A percentile compares a stretch with the other conserved stretches of the same genome.
These are phyloP conservation scores for Neofusicoccum kwambonambiense DNA, from an alignment of 2,329 filamentous ascomycete species.

Conservation along the genomic window DNA sequence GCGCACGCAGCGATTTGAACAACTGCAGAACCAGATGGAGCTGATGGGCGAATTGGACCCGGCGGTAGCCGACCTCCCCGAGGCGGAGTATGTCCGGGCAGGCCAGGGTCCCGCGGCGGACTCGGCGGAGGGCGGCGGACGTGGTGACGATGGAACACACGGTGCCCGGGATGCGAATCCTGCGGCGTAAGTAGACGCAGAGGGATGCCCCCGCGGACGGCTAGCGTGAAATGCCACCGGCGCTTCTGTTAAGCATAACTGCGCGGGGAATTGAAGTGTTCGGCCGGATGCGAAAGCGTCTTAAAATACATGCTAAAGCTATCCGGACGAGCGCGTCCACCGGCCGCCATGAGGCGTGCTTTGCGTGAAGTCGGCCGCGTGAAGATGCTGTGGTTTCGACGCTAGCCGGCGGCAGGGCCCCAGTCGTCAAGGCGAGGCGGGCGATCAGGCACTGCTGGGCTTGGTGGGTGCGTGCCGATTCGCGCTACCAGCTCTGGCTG, in stretches of 20 bases:
- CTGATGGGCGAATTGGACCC: conserved; percentile 5
- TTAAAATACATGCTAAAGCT: too few relatives aligned
- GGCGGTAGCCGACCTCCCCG: not conserved
- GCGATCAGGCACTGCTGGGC: conserved; percentile 3
- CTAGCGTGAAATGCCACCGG: too few relatives aligned
- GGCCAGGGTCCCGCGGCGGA: not conserved
- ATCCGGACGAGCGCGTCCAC: too few relatives aligned
- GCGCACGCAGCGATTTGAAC: conserved; percentile 27
- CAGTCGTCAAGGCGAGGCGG: not conserved
- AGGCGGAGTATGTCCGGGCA: not conserved
- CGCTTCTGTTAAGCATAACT: too few relatives aligned
- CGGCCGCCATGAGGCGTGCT: too few relatives aligned
- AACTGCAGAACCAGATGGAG: conserved; percentile 26
- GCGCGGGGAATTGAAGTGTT: too few relatives aligned
- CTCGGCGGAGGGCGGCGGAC: not conserved
- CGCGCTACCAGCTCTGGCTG: not conserved
- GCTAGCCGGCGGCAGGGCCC: too few relatives aligned
- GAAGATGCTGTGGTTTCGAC: too few relatives aligned
- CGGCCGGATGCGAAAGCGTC: too few relatives aligned
- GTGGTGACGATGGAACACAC: not conserved
- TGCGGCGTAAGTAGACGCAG: conserved; percentile 3
- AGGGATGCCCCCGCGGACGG: too few relatives aligned
- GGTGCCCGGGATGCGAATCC: conserved; percentile 2
- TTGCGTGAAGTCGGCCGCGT: too few relatives aligned
- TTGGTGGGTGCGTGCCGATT: not conserved